A percentile compares a stretch with the other conserved stretches of the same genome.
phyloP scores from a whole-genome alignment of 2,329 filamentous ascomycete genomes.

The Xylariaceae sp. region DNA sequence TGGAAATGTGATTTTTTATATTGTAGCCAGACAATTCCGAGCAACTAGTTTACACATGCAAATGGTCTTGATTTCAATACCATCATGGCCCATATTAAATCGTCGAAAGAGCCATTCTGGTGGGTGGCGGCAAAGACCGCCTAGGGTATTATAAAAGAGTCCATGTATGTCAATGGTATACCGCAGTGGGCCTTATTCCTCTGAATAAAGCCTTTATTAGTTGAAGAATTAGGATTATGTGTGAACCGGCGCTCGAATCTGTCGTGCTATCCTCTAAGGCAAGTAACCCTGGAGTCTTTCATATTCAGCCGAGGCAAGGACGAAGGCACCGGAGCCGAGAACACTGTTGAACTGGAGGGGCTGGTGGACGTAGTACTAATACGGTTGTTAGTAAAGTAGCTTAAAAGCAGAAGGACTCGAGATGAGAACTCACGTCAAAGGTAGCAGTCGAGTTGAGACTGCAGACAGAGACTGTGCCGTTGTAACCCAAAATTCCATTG shows the following conservation, averaged over 20 bases:
- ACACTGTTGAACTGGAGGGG: slow-evolving; percentile 36
- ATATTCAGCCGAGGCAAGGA: slow-evolving; percentile 36
- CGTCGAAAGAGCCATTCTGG: no score
- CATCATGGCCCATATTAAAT: no score
- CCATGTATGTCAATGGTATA: no score
- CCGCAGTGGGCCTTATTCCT: not conserved
- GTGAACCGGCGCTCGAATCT: not conserved
- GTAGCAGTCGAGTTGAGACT: slow-evolving; percentile 39
- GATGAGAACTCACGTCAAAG: slow-evolving; percentile 30
- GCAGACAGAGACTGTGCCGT: slow-evolving; percentile 37
- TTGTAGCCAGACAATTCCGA: no score
- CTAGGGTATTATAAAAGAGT: no score
- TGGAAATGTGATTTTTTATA: no score
- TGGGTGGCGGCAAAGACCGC: no score
- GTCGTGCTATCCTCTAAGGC: not conserved
- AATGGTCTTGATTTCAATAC: no score
- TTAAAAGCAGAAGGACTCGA: not conserved
- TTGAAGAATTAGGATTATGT: not conserved
- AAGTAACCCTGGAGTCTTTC: slow-evolving; percentile 24
- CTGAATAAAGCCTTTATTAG: not conserved
- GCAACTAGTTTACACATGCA: no score
- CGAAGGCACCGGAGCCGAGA: slow-evolving; percentile 35
- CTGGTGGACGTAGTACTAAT: slow-evolving; percentile 35
- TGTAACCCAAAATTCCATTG: slow-evolving; percentile 31
- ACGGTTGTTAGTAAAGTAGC: slow-evolving; percentile 10